These are phyloP conservation scores for Thuja plicata DNA, from an alignment of 83 land plant species.

Conservation along the genomic window DNA sequence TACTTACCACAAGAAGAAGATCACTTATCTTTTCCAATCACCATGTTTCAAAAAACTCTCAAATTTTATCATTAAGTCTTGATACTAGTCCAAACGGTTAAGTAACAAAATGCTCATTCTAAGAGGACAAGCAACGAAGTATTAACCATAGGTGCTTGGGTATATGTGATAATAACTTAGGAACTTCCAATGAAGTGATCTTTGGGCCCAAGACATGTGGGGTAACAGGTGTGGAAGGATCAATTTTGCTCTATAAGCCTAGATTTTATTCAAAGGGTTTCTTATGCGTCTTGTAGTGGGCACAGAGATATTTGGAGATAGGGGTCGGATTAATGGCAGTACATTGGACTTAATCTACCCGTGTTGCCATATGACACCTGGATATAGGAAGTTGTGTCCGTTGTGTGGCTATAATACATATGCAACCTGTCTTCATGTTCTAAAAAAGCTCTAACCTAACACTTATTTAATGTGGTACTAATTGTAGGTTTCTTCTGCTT, in stretches of 20 bases:
- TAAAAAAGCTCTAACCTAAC: not conserved
- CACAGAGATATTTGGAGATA: too few relatives aligned
- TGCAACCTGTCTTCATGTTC: not conserved
- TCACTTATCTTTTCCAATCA: not conserved
- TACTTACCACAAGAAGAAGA: not conserved
- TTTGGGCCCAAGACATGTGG: too few relatives aligned
- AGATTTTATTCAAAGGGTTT: too few relatives aligned
- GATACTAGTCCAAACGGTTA: not conserved
- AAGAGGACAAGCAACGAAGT: too few relatives aligned
- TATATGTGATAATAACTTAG: too few relatives aligned
- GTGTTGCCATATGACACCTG: not conserved
- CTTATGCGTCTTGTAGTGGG: too few relatives aligned
- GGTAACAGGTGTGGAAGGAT: too few relatives aligned
- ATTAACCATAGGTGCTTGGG: too few relatives aligned
- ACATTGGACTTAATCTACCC: not conserved
- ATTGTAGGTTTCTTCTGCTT: not conserved
- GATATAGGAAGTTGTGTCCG: not conserved
- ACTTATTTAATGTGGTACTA: not conserved
- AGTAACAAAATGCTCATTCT: not conserved
- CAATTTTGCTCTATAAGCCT: too few relatives aligned
- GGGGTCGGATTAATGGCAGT: too few relatives aligned
- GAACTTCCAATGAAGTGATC: too few relatives aligned
- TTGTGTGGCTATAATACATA: not conserved
- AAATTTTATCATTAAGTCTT: not conserved
- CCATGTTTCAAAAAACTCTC: not conserved